These are phyloP conservation scores for Neolentinus lepideus DNA, from an alignment of 1,284 basidiomycete genomes.

Conservation along the genomic window DNA sequence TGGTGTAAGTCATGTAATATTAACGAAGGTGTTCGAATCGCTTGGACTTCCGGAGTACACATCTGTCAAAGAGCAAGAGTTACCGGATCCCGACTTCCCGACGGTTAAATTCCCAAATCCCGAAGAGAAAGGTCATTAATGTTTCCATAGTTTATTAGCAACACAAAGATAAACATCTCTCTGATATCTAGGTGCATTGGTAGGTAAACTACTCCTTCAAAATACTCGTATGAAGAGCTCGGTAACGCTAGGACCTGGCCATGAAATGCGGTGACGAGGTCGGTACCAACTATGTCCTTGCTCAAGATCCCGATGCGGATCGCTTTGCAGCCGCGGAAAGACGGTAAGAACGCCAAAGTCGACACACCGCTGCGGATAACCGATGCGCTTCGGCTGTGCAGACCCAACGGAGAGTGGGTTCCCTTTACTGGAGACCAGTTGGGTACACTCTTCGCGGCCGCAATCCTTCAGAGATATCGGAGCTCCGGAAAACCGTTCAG, in stretches of 20 bases:
- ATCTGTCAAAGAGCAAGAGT: conserved; percentile 55
- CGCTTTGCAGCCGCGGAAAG: conserved; percentile 78
- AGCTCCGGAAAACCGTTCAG: conserved; percentile 50
- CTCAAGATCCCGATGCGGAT: conserved; percentile 84
- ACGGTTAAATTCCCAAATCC: conserved; percentile 83
- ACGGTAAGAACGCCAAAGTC: conserved; percentile 43
- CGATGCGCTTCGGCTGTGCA: too few species aligned
- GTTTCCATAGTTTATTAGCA: background rate
- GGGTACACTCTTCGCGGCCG: conserved; percentile 67
- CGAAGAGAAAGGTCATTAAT: conserved; percentile 66
- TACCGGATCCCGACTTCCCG: conserved; percentile 77
- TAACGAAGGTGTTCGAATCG: conserved; percentile 44
- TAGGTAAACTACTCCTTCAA: conserved; percentile 21
- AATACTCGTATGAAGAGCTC: background rate
- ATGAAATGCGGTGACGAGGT: conserved; percentile 47
- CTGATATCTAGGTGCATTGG: conserved; percentile 42
- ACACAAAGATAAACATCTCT: background rate
- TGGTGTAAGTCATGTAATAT: conserved; percentile 69
- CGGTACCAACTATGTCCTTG: conserved; percentile 58
- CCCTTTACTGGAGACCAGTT: conserved; percentile 83
- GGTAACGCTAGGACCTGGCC: conserved; percentile 51
- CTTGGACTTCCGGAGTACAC: conserved; percentile 54
- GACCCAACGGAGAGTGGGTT: conserved; percentile 51
- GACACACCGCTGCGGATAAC: too few species aligned
- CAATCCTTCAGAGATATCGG: conserved; percentile 53